Evolutionary conservation across 345 rosid species (phyloP).

Genomic region (Capsella bursapastoris): DNA sequence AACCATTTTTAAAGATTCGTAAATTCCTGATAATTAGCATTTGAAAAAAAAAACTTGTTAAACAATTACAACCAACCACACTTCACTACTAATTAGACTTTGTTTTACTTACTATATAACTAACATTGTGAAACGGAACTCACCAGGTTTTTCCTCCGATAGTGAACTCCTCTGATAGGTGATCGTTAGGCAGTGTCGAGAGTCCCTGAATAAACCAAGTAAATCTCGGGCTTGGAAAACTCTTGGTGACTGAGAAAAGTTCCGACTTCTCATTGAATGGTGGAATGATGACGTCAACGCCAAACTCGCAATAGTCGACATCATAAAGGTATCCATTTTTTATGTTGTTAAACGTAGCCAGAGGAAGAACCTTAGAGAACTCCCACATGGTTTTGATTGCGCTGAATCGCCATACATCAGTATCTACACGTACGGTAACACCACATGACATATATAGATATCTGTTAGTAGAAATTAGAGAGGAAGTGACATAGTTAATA

Average conservation of each 20-base stretch:
- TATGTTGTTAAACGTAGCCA: background rate
- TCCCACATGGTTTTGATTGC: conserved; percentile 18
- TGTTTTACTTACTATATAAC: background rate
- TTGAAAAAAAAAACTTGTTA: background rate
- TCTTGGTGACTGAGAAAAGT: background rate
- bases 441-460: background rate
- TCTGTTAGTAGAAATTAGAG: background rate
- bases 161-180: conserved; percentile 2
- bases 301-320: conserved; percentile 8
- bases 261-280: background rate
- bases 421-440: background rate
- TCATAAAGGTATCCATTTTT: conserved; percentile 2
- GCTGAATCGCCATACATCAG: conserved; percentile 22
- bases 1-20: background rate
- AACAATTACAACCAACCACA: background rate
- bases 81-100: background rate
- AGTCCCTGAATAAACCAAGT: background rate
- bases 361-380: conserved; percentile 15
- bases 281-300: conserved; percentile 3
- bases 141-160: conserved; percentile 17
- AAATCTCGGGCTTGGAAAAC: background rate
- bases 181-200: background rate
- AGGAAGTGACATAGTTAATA: background rate
- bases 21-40: background rate
- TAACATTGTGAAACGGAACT: conserved; percentile 14